A percentile compares a stretch with the other conserved stretches of the same genome.
Conservation (phyloP, 768 basidiomycete species). For the Termitomyces heimii region DNA sequence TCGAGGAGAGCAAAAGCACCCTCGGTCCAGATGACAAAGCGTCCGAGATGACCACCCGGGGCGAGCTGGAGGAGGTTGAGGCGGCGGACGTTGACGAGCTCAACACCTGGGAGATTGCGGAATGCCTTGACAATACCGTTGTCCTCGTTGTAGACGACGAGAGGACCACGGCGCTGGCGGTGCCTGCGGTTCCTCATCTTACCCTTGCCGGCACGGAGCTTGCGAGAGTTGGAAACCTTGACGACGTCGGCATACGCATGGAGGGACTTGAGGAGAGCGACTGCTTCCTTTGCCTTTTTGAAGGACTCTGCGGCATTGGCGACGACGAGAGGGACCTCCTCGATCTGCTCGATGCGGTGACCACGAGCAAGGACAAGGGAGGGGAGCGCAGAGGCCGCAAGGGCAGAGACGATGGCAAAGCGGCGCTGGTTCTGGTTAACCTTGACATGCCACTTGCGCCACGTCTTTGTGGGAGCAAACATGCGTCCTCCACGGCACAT, state of each 20-base stretch:
- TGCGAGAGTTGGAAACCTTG: constrained; percentile 97
- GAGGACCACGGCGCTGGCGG: constrained; percentile 95
- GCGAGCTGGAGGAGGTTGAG: constrained; percentile 99
- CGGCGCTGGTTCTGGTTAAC: constrained; percentile 99
- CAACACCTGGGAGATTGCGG: constrained; percentile 98
- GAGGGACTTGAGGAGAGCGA: constrained; percentile 85
- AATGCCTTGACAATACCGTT: constrained; percentile 97
- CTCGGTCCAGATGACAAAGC: constrained; percentile 99
- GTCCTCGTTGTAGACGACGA: constrained; percentile 96
- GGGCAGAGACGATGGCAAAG: constrained; percentile 94
- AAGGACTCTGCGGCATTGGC: constrained; percentile 74
- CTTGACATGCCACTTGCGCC: constrained; percentile 99
- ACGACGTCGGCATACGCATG: constrained; percentile 88
- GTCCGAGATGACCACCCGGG: constrained; percentile 97
- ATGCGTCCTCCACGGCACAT: constrained; percentile 99
- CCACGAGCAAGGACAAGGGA: constrained; percentile 98
- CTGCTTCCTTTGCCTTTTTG: constrained; percentile 96
- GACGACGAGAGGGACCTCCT: constrained; percentile 95
- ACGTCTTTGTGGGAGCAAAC: constrained; percentile 99
- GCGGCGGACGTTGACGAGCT: constrained; percentile 88
- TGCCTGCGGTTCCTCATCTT: constrained; percentile 96
- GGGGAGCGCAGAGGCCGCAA: constrained; percentile 96
- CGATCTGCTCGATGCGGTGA: constrained; percentile 95
- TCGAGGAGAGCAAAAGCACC: constrained; percentile 89
- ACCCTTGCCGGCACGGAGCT: constrained; percentile 94